Conservation (phyloP, 495 filamentous ascomycete species). For the Tetracladium marchalianum region DNA sequence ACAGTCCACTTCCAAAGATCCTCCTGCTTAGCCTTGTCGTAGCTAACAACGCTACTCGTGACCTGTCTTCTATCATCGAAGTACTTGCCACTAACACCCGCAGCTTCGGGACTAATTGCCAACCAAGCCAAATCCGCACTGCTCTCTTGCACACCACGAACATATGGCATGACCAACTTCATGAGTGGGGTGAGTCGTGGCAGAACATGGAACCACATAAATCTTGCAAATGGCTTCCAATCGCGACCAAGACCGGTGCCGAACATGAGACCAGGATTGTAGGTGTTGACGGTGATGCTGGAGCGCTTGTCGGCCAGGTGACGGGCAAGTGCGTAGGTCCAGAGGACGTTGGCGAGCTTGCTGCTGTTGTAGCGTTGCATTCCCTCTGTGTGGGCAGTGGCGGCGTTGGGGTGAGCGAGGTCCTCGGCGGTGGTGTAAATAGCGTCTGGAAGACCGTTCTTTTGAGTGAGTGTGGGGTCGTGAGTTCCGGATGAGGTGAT, state of each 20-base stretch:
- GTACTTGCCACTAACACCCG: conserved; percentile 27
- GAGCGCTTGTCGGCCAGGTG: conserved; percentile 20
- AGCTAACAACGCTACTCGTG: conserved; percentile 27
- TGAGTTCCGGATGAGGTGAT: conserved; percentile 25
- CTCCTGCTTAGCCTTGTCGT: conserved; percentile 32
- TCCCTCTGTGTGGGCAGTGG: conserved; percentile 15
- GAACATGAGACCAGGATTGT: conserved; percentile 39
- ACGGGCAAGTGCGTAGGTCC: conserved; percentile 31
- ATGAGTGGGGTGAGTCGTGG: conserved; percentile 27
- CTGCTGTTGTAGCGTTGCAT: conserved; percentile 23
- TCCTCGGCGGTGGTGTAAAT: conserved; percentile 23
- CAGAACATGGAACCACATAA: conserved; percentile 25
- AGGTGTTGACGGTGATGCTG: conserved; percentile 26
- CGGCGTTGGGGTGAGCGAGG: conserved; percentile 21
- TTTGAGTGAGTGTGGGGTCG: conserved; percentile 20
- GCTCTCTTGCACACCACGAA: conserved; percentile 29
- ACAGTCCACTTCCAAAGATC: conserved; percentile 41
- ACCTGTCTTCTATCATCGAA: conserved; percentile 28
- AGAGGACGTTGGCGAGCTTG: conserved; percentile 18
- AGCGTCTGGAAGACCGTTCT: conserved; percentile 22
- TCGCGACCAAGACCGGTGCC: conserved; percentile 32
- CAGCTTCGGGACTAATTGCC: conserved; percentile 20
- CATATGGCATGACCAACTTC: conserved; percentile 22
- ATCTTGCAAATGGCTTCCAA: conserved; percentile 2
- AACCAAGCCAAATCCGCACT: conserved; percentile 27